phyloP scores from a whole-genome alignment of 441 rosid genomes.

The Flueggea neowawraea region DNA sequence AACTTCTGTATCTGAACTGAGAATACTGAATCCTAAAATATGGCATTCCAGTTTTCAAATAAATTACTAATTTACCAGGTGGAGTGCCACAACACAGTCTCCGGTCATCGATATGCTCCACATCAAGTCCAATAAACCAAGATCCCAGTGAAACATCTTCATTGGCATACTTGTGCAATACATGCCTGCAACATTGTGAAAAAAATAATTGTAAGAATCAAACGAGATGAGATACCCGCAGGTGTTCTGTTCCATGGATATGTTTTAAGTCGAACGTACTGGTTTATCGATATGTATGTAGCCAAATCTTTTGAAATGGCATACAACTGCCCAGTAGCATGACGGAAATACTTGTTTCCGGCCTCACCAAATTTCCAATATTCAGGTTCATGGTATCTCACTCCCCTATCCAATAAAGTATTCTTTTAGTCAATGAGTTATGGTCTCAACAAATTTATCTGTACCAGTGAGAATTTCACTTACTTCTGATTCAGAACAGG shows the following conservation, averaged over 20 bases:
- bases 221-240: too few species aligned
- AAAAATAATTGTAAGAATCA: neutral
- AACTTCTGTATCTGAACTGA: neutral
- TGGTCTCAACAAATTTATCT: too few species aligned
- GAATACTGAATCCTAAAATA: neutral
- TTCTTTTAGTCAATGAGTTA: neutral
- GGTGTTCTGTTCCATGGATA: too few species aligned
- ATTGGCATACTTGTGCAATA: conserved; percentile 92
- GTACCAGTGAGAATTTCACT: conserved; percentile 12
- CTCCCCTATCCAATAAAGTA: conserved; percentile 57
- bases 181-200: conserved; percentile 59
- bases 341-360: conserved; percentile 96
- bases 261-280: conserved; percentile 41
- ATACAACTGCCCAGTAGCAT: conserved; percentile 92
- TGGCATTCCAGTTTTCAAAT: too few species aligned
- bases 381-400: conserved; percentile 95
- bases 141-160: conserved; percentile 98
- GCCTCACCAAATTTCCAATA: conserved; percentile 95
- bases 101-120: conserved; percentile 86
- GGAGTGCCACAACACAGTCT: conserved; percentile 97
- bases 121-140: conserved; percentile 97
- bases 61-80: conserved; percentile 53
- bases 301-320: conserved; percentile 95
- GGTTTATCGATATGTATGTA: conserved; percentile 82
- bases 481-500: conserved; percentile 94